Conservation (phyloP, 352 stramenopile species). For the Globisporangium spinosum region DNA sequence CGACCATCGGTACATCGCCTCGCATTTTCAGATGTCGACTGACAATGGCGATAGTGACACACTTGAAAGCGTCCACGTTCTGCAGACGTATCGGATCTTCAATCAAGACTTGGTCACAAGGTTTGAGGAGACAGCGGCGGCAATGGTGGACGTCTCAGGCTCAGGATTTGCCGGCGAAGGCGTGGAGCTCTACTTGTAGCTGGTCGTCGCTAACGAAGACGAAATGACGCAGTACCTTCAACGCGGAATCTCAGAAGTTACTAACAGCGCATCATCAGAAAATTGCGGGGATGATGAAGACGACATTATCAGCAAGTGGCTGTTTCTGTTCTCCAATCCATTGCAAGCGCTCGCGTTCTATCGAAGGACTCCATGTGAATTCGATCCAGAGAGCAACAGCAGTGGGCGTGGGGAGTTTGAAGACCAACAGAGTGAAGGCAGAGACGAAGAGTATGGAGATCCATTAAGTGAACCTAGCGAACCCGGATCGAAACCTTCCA, state of each 20-base stretch:
- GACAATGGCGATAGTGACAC: neutral
- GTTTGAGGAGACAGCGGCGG: constrained; percentile 23
- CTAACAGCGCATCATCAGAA: no score
- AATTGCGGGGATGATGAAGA: neutral
- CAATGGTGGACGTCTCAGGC: neutral
- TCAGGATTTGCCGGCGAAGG: constrained; percentile 20
- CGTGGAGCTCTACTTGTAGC: constrained; percentile 40
- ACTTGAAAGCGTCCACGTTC: constrained; percentile 19
- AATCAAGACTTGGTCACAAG: constrained; percentile 26
- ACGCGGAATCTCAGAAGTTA: constrained; percentile 22
- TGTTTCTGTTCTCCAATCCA: constrained; percentile 43
- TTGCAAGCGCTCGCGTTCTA: constrained; percentile 32
- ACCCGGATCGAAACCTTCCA: constrained; percentile 31
- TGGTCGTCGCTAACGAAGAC: constrained; percentile 26
- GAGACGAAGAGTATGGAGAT: neutral
- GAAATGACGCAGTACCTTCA: constrained; percentile 34
- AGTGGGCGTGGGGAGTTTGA: neutral
- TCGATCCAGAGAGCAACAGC: constrained; percentile 17
- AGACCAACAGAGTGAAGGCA: neutral
- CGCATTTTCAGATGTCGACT: constrained; percentile 25
- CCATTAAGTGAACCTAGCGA: neutral
- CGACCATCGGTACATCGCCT: constrained; percentile 45
- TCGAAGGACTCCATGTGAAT: constrained; percentile 22
- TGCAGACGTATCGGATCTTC: constrained; percentile 51
- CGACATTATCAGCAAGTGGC: constrained; percentile 17